phyloP scores from a whole-genome alignment of 305 asterid genomes.

The Fraxinus nigra region DNA sequence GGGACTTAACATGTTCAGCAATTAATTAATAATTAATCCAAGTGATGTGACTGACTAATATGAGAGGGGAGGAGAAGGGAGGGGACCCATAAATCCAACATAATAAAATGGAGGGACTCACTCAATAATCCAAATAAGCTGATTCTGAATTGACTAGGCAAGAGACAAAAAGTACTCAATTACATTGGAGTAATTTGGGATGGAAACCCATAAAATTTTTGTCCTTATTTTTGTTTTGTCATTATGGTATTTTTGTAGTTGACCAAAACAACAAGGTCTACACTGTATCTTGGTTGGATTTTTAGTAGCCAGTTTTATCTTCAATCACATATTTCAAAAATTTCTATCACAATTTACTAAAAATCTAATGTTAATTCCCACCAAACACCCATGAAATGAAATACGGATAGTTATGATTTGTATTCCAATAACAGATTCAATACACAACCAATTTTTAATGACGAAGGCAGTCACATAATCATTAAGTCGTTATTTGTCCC shows the following conservation, averaged over 20 bases:
- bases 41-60: slow-evolving; percentile 2
- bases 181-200: not conserved
- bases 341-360: no score
- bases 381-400: no score
- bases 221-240: not conserved
- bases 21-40: not conserved
- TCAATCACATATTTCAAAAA: no score
- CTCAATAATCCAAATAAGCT: slow-evolving; percentile 25
- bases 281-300: not conserved
- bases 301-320: not conserved
- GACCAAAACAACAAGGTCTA: no score
- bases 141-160: slow-evolving; percentile 18
- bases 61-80: not conserved
- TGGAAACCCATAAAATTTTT: slow-evolving; percentile 13
- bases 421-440: not conserved
- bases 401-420: not conserved
- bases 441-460: not conserved
- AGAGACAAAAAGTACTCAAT: slow-evolving; percentile 22
- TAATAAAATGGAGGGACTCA: slow-evolving; percentile 7
- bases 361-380: no score
- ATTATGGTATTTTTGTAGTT: no score
- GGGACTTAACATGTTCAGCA: not conserved
- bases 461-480: not conserved
- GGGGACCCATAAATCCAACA: slow-evolving; percentile 23
- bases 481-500: not conserved